A percentile compares a stretch with the other conserved stretches of the same genome.
Conservation (phyloP, 805 yeast genomes). For the Candida ficus region DNA sequence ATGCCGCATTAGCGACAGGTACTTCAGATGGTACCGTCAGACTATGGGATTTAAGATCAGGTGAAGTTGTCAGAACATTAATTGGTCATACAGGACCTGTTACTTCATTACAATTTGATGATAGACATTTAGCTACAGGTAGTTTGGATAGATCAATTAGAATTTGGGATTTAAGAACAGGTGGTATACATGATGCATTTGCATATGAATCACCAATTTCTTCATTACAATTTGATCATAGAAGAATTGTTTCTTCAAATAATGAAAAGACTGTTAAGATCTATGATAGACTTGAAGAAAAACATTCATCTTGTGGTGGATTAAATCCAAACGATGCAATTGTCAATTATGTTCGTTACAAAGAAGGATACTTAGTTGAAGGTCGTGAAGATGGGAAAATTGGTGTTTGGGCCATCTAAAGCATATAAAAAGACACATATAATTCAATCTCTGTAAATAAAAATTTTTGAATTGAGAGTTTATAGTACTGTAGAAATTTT, state of each 20-base stretch:
- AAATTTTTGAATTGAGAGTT: background rate
- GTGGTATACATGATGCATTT: conserved; percentile 55
- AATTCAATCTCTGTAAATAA: background rate
- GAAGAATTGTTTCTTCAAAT: conserved; percentile 50
- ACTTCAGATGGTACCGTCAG: conserved; percentile 72
- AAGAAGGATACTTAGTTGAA: conserved; percentile 62
- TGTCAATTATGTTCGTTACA: conserved; percentile 43
- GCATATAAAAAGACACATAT: background rate
- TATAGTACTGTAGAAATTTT: too few species aligned
- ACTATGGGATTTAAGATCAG: conserved; percentile 71
- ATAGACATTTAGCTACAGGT: conserved; percentile 58
- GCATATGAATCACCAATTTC: conserved; percentile 54
- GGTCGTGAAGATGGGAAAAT: conserved; percentile 58
- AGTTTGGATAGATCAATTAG: conserved; percentile 58
- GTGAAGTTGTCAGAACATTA: conserved; percentile 56
- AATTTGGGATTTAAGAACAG: conserved; percentile 71
- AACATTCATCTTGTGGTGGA: conserved; percentile 50
- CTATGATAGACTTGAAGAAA: conserved; percentile 49
- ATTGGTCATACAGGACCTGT: conserved; percentile 69
- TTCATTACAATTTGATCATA: conserved; percentile 53
- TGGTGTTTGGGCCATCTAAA: conserved; percentile 56
- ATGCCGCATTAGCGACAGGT: conserved; percentile 76
- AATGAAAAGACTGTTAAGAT: conserved; percentile 46
- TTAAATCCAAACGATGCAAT: conserved; percentile 25
- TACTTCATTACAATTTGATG: conserved; percentile 64